Evolutionary conservation across 23 red algal genomes (phyloP).

Genomic region (Agarophyton chilense): DNA sequence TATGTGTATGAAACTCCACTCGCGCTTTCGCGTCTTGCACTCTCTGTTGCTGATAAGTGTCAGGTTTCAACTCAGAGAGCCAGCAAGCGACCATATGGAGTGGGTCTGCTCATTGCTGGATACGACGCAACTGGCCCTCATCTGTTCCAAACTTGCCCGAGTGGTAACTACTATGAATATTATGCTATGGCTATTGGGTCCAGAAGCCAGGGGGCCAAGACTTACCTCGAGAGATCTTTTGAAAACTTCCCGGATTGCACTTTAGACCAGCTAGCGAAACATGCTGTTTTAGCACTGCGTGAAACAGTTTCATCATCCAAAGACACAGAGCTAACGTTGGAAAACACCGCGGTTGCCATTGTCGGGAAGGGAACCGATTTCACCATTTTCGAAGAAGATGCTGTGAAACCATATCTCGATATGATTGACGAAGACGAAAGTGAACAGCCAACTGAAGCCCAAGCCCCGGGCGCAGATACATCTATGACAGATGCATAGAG

Average conservation of each 20-base stretch:
- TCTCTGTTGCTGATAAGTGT: slow-evolving; percentile 92
- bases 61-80: slow-evolving; percentile 95
- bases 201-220: slow-evolving; percentile 92
- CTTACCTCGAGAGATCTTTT: slow-evolving; percentile 87
- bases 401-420: slow-evolving; percentile 80
- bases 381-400: slow-evolving; percentile 85
- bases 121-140: slow-evolving; percentile 90
- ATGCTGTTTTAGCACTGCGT: slow-evolving; percentile 82
- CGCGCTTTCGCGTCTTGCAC: slow-evolving; percentile 82
- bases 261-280: slow-evolving; percentile 77
- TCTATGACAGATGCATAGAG: slow-evolving; percentile 68
- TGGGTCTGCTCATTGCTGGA: slow-evolving; percentile 93
- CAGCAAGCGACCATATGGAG: slow-evolving; percentile 94
- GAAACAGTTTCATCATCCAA: slow-evolving; percentile 93
- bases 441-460: slow-evolving; percentile 32
- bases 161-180: slow-evolving; percentile 94
- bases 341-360: slow-evolving; percentile 90
- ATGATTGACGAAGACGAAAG: slow-evolving; percentile 57
- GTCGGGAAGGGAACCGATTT: slow-evolving; percentile 81
- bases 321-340: slow-evolving; percentile 85
- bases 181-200: slow-evolving; percentile 94
- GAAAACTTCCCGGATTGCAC: slow-evolving; percentile 53
- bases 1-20: slow-evolving; percentile 92
- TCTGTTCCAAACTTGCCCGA: slow-evolving; percentile 95
- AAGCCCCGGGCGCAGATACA: slow-evolving; percentile 43